Percentiles rank a stretch among this genome's conserved stretches.
phyloP scores from a whole-genome alignment of 208 protist species.

The Borovskyia barvae region DNA sequence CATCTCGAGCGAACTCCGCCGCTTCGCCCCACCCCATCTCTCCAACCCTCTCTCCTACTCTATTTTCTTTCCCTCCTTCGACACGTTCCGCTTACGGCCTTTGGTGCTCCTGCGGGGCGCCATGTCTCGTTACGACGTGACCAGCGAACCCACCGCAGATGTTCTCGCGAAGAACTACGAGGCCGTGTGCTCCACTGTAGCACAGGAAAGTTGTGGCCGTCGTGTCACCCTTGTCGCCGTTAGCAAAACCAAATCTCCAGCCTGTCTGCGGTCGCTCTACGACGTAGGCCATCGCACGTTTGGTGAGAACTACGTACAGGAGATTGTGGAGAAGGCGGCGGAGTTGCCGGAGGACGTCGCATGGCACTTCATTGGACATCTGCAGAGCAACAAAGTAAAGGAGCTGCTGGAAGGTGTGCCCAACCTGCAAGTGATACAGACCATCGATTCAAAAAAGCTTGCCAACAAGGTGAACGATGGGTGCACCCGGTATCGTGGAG shows the following conservation, averaged over 20 bases:
- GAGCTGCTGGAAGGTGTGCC: conserved; percentile 59
- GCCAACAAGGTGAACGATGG: conserved; percentile 86
- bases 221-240: conserved; percentile 62
- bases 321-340: conserved; percentile 88
- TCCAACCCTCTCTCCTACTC: too few relatives aligned
- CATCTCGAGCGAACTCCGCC: too few relatives aligned
- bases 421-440: conserved; percentile 87
- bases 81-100: conserved; percentile 13
- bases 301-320: conserved; percentile 98
- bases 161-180: conserved; percentile 58
- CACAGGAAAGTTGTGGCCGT: conserved; percentile 28
- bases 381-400: conserved; percentile 97
- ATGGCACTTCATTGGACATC: conserved; percentile 98
- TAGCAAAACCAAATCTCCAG: conserved; percentile 84
- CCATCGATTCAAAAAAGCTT: conserved; percentile 90
- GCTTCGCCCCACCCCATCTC: too few relatives aligned
- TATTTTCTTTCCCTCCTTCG: background rate
- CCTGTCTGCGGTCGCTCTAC: conserved; percentile 57
- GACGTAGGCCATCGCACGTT: conserved; percentile 79
- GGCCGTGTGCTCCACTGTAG: conserved; percentile 34
- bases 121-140: conserved; percentile 59
- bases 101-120: conserved; percentile 9
- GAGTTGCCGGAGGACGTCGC: conserved; percentile 85
- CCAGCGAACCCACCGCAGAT: conserved; percentile 50
- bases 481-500: conserved; percentile 49